These are phyloP conservation scores for Hamigera avellanea DNA, from an alignment of 495 filamentous ascomycete species.

Conservation along the genomic window DNA sequence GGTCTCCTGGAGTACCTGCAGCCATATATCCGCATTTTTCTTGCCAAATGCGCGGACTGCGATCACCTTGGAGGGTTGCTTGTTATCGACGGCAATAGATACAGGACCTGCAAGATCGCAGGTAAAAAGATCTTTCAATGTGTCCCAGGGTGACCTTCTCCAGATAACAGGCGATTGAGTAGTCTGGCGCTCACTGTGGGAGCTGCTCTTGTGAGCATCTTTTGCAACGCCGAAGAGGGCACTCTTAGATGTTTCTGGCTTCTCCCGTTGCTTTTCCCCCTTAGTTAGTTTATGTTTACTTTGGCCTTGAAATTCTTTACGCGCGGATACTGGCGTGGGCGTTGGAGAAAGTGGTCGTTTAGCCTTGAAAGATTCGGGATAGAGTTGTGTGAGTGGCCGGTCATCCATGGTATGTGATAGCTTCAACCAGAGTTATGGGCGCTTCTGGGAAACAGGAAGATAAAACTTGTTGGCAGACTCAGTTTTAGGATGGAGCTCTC, in stretches of 20 bases:
- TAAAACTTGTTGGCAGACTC: too few relatives aligned
- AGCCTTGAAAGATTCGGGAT: too few relatives aligned
- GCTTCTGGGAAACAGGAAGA: too few relatives aligned
- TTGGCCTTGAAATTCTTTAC: neutral
- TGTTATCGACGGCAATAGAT: neutral
- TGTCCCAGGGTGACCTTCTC: slow-evolving; percentile 9
- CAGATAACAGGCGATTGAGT: slow-evolving; percentile 2
- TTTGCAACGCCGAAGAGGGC: neutral
- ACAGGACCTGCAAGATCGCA: slow-evolving; percentile 6
- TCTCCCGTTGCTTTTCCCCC: neutral
- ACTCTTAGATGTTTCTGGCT: neutral
- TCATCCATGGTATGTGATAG: too few relatives aligned
- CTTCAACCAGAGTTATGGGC: too few relatives aligned
- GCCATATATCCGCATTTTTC: neutral
- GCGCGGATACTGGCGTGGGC: neutral
- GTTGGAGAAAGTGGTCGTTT: neutral
- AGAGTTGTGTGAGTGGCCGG: too few relatives aligned
- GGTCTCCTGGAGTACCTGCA: slow-evolving; percentile 1
- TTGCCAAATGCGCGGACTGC: slow-evolving; percentile 2
- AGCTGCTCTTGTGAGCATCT: too few relatives aligned
- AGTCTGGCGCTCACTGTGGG: neutral
- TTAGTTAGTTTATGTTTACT: slow-evolving; percentile 1
- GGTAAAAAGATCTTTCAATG: slow-evolving; percentile 3
- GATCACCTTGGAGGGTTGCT: slow-evolving; percentile 1
- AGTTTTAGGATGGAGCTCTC: too few relatives aligned